Evolutionary conservation across 805 yeast genomes (phyloP), one percentile per base, ranked within the genome.

Genomic region (Metschnikowia lunata): DNA sequence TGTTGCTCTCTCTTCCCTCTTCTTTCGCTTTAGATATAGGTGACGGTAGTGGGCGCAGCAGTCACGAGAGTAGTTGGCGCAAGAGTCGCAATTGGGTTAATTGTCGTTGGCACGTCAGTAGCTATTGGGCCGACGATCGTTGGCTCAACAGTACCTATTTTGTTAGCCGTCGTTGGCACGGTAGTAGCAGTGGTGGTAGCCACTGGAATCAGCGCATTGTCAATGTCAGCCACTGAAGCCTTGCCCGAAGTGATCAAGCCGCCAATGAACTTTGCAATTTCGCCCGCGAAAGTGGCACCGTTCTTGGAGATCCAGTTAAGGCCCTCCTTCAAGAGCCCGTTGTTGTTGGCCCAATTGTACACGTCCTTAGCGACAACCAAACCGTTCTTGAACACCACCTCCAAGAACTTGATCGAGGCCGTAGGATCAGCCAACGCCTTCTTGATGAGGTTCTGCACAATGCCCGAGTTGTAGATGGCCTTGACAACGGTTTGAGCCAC

Each of bases 341-440:
- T 57, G 14, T 52, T 44, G 57, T 68, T 64, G 47, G 72, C 64
- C 72, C 72, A 70, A 34, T 33, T 30, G 60, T 55, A 66, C 32
- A 68, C 45, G 37, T 69, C 72, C 58, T 63, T 63, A 38, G 51
- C 63, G 30, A 62, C 47, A 34, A 62, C 66, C 37, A 62, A 39
- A 37, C 72, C 74, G 37, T 57, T 55, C 48, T 60, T 51, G 46
- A 67, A 61, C 35, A 62, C 70, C 34, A 64, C 50, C 34, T 63
- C 55, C 52, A 68, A 61, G 51, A 66, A 63, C 29, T 51, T 43
- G 40, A 69, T 51, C 38, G 69, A 49, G 34, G 64, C 62, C 31
- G 48, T 42, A 42, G 75, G 75, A 61, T 71, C 62, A 33, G 64
- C 63, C 51, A 64, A 54, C 29, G 63, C 67, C 57, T 64, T 67